Conservation (phyloP, 257 asterid genomes). For the Galeopsis tetrahit region DNA sequence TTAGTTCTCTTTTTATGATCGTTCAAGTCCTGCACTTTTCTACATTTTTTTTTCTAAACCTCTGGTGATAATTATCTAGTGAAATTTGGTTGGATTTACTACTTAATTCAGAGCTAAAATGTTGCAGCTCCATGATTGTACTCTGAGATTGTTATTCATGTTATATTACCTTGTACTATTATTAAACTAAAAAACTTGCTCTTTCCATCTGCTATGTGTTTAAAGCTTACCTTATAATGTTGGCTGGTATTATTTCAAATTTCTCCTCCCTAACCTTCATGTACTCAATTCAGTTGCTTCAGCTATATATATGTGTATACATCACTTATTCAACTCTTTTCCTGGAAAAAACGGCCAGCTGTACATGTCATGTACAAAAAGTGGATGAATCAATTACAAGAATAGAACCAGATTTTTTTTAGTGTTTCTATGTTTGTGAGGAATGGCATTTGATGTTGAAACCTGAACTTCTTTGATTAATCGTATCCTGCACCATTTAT, state of each 20-base stretch:
- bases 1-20: neutral
- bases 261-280: neutral
- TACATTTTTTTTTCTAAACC: neutral
- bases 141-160: constrained; percentile 1
- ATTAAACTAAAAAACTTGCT: neutral
- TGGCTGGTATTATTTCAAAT: neutral
- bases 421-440: neutral
- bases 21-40: neutral
- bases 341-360: neutral
- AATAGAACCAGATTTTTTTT: neutral
- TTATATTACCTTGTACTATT: constrained; percentile 22
- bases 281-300: neutral
- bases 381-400: neutral
- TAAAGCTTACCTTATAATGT: neutral
- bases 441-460: constrained; percentile 15
- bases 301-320: neutral
- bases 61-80: constrained; percentile 5
- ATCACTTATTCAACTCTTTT: neutral
- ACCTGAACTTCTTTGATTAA: neutral
- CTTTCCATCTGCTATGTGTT: constrained; percentile 1
- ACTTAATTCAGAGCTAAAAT: neutral
- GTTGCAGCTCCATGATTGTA: constrained; percentile 19
- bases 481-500: neutral
- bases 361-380: neutral
- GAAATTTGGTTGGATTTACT: neutral